Base-by-base conservation (phyloP, 2,329 filamentous ascomycete species). In the Onygenales sp. region DNA sequence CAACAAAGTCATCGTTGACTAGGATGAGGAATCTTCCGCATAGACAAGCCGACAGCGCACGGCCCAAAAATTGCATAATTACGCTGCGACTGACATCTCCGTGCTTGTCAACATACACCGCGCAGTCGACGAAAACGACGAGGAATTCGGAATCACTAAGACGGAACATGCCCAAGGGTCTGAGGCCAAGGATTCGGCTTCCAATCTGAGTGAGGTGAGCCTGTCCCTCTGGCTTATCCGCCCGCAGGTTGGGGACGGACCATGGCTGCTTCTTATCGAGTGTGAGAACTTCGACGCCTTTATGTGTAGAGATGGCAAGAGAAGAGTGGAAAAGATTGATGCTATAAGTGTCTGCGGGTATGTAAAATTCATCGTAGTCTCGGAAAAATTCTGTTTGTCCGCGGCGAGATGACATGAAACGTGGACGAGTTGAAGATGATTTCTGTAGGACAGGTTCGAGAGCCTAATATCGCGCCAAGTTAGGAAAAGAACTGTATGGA, bases 41-140 rank as follows among this genome's bases (percentile, higher is more conserved):
- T 73, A 97, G 85, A 57, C 90, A 93, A 2, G 91, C 91, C 10
- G 84, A 83, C 57, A 86, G 85, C 1, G 93, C 93, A 63, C 86
- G 92, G 60, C 93, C 93, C n/a, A 95, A 93, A 68, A 97, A 98
- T 67, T 97, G 90, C 90, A 98, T 95, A 64, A 97, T 91, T 54
- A 97, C 88, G 32, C 86, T 89, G 45, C 94, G 86, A 40, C 85
- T 92, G 32, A 98, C 89, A 57, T 98, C 93, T 59, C 93, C 93
- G 69, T 97, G 90, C 72, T 97, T 96, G 75, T 98, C 94, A 65
- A 97, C 87, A 65, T 97, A 98, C 7, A 98, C 91, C 14, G 91
- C 93, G 62, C 92, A 97, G 69, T 96, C 90, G 70, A 94, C 88
- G 68, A 97, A 98, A 39, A 87, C 88, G 48, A 96, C 83, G 31